Evolutionary conservation across 805 yeast species (phyloP), one percentile per base, ranked within the genome.

Genomic region (Cyberlindnera bimundalis): DNA sequence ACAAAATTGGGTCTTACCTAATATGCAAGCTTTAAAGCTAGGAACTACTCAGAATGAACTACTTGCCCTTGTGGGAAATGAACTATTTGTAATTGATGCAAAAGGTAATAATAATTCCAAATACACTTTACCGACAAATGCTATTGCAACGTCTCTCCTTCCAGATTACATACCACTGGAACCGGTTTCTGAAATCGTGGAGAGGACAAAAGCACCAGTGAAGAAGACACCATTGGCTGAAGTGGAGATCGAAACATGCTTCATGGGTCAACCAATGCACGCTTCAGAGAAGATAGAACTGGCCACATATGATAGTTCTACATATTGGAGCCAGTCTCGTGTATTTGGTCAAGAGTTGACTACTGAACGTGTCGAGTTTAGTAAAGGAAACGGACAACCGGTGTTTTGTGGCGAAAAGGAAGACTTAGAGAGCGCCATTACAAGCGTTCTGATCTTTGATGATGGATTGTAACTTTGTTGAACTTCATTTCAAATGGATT

Each of bases 171-270:
- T 56, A 7, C 51, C 47, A 21, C 16, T 40, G 5, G 29, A 30
- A 3, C 51, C 52, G 7, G 39, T 37, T 15, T 29, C 43, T 5
- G 56, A 55, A 19, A 53, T 50, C 19, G 46, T 48, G 13, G 49
- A 43, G 12, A 54, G 55, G 35, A 33, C 43, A 5, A 53, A 48
- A 6, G 60, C 49, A 6, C 50, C 42, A 23, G 26, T 19, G 15
- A 28, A 31, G 26, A 35, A 40, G 19, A 29, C 42, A 2, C 73
- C 74, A 4, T 55, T 76, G 23, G 68, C 77, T 0, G 73, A 74
- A 42, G 70, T 77, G 24, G 83, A 78, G 53, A 71, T 79, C 39
- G 82, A 78, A 48, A 74, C 82, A 0, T 71, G 79, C 35, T 40
- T 45, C 12, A 15, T 50, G 28, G 49, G 51, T 1, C 50, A 46